Conservation (phyloP, 768 basidiomycete species). For the Amanita rimosa region DNA sequence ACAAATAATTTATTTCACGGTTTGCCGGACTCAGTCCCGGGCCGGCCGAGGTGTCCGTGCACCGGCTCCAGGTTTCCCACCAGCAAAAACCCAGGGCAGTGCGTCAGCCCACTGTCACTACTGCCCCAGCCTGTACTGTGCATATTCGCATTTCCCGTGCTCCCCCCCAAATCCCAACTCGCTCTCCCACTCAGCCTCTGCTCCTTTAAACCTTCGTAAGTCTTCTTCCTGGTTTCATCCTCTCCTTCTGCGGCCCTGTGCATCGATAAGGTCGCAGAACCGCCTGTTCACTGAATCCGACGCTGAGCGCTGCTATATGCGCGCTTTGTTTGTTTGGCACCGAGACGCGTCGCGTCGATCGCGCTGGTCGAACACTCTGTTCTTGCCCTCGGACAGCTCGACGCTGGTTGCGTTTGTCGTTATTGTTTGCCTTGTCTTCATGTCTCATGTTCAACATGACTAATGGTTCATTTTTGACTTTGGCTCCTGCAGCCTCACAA, state of each 20-base stretch:
- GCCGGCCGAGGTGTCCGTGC: constrained; percentile 6
- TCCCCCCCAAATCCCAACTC: constrained; percentile 1
- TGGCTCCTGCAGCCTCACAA: constrained; percentile 13
- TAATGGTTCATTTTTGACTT: constrained; percentile 5
- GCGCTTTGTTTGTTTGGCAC: constrained; percentile 14
- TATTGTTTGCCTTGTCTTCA: constrained; percentile 2
- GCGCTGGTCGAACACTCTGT: constrained; percentile 1
- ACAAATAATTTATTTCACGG: not conserved
- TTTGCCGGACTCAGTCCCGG: not conserved
- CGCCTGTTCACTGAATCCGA: not conserved
- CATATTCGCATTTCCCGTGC: constrained; percentile 6
- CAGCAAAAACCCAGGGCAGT: constrained; percentile 5
- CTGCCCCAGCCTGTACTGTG: constrained; percentile 6
- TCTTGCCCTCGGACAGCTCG: not conserved
- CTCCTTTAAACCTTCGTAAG: constrained; percentile 5
- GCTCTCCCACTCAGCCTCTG: constrained; percentile 4
- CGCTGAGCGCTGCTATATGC: constrained; percentile 9
- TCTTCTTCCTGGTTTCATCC: not conserved
- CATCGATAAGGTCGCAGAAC: constrained; percentile 4
- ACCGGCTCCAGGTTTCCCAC: constrained; percentile 7
- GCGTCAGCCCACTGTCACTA: constrained; percentile 3
- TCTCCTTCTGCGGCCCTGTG: not conserved
- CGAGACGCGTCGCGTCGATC: constrained; percentile 16
- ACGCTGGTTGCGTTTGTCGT: not conserved
- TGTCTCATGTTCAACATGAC: constrained; percentile 6